Base-by-base conservation (phyloP, 2,329 filamentous ascomycete species). In the Cordyceps fumosorosea region DNA sequence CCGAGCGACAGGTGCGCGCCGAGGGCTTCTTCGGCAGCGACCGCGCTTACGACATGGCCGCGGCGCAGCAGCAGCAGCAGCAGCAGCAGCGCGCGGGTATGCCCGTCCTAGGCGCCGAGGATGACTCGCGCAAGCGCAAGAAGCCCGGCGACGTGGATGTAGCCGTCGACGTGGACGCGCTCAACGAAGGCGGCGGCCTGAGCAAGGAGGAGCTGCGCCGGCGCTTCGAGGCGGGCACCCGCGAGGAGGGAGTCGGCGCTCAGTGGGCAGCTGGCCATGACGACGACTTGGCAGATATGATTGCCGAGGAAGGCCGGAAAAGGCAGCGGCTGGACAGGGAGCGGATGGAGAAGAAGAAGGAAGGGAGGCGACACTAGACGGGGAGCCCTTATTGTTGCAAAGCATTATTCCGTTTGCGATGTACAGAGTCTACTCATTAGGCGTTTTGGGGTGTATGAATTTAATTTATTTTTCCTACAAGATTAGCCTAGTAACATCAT, bases 1-100 rank as follows among this genome's bases (percentile, higher is more conserved):
- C 91, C 12, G 93, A 99, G 77, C 89, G 90, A 63, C 88, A 93
- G 71, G 88, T 93, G 24, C 86, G 89, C 57, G 86, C 91, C 5
- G 89, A 93, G 68, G 95, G 95, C 52, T 98, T 99, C 84, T 98
- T 99, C 73, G 95, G 95, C 68, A 93, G 91, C 69, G 93, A 98
- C 72, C 89, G 91, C 71, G 89, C 89, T 18, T 99, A 99, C 76
- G 93, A 99, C 75, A 83, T 99, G 65, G 88, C 85, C 62, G 73
- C 72, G 44, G 71, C 63, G 47, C 76, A 75, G 12, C 34, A 37
- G 34, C 34, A 37, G 12, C 34, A 37, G 47, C 76, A 75, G 12
- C 34, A 37, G 34, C 34, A 37, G 12, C 34, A 37, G 65, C 79
- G 82, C 76, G 56, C 79, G 24, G 78, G 81, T 64, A 75, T 90